Evolutionary conservation across 2,329 filamentous ascomycete species (phyloP).

Genomic region (Didymella exigua): DNA sequence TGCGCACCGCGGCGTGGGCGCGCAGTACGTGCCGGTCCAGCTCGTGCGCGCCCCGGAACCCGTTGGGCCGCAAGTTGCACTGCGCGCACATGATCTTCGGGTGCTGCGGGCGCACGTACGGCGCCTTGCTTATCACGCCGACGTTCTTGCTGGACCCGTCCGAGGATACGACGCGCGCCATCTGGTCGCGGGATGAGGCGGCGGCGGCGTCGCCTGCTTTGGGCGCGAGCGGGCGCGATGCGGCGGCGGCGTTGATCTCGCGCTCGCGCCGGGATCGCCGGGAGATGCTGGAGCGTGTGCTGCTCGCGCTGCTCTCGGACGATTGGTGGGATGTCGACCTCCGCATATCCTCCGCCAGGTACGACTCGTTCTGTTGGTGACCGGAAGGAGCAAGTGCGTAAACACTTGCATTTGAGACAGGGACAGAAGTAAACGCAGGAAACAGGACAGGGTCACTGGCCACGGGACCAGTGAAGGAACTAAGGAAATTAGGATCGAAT

Average conservation of each 20-base stretch:
- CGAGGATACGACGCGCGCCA: conserved; percentile 58
- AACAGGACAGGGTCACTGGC: conserved; percentile 47
- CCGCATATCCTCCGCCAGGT: conserved; percentile 57
- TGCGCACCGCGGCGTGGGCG: conserved; percentile 66
- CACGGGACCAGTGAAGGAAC: conserved; percentile 39
- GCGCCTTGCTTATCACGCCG: conserved; percentile 57
- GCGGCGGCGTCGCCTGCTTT: conserved; percentile 43
- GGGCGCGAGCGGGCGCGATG: conserved; percentile 57
- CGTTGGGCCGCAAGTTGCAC: conserved; percentile 75
- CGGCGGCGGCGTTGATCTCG: conserved; percentile 56
- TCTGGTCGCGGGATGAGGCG: conserved; percentile 51
- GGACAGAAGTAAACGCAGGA: conserved; percentile 35
- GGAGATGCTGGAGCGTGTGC: conserved; percentile 51
- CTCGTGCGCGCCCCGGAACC: conserved; percentile 87
- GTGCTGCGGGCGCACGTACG: conserved; percentile 69
- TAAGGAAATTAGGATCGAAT: conserved; percentile 44
- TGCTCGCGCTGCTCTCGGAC: conserved; percentile 49
- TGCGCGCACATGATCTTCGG: conserved; percentile 72
- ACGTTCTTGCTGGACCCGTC: conserved; percentile 62
- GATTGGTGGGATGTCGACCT: conserved; percentile 52
- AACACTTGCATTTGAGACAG: conserved; percentile 38
- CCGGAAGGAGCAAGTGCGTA: conserved; percentile 41
- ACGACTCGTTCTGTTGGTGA: conserved; percentile 29
- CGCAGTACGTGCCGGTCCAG: conserved; percentile 60
- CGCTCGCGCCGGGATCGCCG: conserved; percentile 56